These are phyloP conservation scores for Xerocomus potaroensis DNA, from an alignment of 768 basidiomycete species.

Conservation along the genomic window DNA sequence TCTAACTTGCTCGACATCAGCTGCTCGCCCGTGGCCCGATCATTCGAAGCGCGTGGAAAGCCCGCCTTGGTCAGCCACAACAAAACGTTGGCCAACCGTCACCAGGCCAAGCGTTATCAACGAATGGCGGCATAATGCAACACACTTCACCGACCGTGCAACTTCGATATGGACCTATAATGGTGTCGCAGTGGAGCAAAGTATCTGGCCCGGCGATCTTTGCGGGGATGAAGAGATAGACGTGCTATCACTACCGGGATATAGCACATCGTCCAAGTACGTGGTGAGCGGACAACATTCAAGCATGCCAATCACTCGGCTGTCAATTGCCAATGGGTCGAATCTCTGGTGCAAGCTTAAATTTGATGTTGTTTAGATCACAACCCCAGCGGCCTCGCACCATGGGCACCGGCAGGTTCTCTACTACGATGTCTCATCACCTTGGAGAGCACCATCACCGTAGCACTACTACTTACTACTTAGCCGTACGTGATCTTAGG, in stretches of 20 bases:
- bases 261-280: slow-evolving; percentile 1
- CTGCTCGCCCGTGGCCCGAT: slow-evolving; percentile 58
- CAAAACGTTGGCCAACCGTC: slow-evolving; percentile 21
- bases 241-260: neutral
- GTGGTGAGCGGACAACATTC: slow-evolving; percentile 4
- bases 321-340: neutral
- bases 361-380: slow-evolving; percentile 6
- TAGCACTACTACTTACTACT: slow-evolving; percentile 12
- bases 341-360: slow-evolving; percentile 5
- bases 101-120: slow-evolving; percentile 13
- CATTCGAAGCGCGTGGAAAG: slow-evolving; percentile 75
- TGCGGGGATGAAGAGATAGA: slow-evolving; percentile 65
- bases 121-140: slow-evolving; percentile 24
- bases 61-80: slow-evolving; percentile 44
- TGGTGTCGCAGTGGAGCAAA: slow-evolving; percentile 65
- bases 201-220: slow-evolving; percentile 60
- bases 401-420: slow-evolving; percentile 1
- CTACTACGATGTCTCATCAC: neutral
- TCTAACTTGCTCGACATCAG: slow-evolving; percentile 37
- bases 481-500: slow-evolving; percentile 17
- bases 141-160: slow-evolving; percentile 15
- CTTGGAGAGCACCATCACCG: slow-evolving; percentile 3
- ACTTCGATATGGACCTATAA: slow-evolving; percentile 59
- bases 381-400: slow-evolving; percentile 2
- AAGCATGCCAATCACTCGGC: slow-evolving; percentile 5